Evolutionary conservation across 129 eudicot genomes (phyloP), one percentile per base, ranked within the genome.

Genomic region (Dittrichia graveolens): DNA sequence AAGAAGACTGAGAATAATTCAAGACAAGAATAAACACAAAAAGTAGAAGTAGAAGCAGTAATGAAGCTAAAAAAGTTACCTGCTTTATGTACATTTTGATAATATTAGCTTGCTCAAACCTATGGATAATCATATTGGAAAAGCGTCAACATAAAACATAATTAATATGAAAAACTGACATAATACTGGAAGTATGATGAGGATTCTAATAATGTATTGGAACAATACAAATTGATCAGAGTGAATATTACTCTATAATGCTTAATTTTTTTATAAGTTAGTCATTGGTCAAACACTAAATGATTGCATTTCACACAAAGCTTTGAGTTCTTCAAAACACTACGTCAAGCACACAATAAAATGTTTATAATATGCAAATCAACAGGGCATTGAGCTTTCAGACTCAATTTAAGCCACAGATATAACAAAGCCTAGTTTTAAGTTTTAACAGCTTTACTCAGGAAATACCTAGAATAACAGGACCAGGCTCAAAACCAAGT

Each of bases 31-130:
- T 7, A 56, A 76, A 13, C 8, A 7, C 16, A 52, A 41, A 45
- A 57, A n/a, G 16, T 44, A 75, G 13, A 56, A 38, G 37, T 16
- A 54, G 41, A 67, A 34, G 18, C 34, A 13, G 63, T 44, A 56
- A 10, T 71, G 1, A 18, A 72, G 14, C 9, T 18, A 58, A 43
- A 43, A 31, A 9, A 11, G 53, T 79, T 75, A 88, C 97, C 96
- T 92, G 98, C 77, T 89, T 92, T 77, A 92, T 92, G 70, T 85
- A 80, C 98, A 92, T 92, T 62, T 73, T 88, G 84, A 60, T 16
- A 60, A 5, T 40, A 54, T 47, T 59, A 40, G 46, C 43, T 49
- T 64, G 46, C 60, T 55, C 69, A 40, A 77, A 71, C 75, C 83
- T 79, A 45, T 11, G 35, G 39, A 68, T 18, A 65, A 79, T 15